phyloP scores from a whole-genome alignment of 2,329 filamentous ascomycete genomes.

The Colletotrichum echinochloae region DNA sequence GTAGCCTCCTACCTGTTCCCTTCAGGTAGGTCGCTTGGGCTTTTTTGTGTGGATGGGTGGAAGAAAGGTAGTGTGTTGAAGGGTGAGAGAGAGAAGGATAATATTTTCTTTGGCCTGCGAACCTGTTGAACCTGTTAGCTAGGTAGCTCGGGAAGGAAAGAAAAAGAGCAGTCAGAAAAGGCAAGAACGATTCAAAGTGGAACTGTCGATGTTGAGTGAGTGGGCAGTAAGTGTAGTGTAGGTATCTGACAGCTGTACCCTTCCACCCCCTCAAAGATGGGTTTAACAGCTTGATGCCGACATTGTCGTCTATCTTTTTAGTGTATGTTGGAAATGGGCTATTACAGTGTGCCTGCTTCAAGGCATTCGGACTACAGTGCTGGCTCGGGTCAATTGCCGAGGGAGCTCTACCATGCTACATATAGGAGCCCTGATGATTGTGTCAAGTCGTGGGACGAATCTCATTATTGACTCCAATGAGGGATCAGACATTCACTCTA shows the following conservation, averaged over 20 bases:
- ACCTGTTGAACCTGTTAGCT: too few relatives aligned
- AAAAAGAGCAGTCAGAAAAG: not conserved
- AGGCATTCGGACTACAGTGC: too few relatives aligned
- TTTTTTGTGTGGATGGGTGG: not conserved
- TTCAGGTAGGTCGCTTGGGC: not conserved
- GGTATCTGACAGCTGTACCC: too few relatives aligned
- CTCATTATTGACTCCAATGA: not conserved
- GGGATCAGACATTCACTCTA: not conserved
- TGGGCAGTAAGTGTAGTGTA: not conserved
- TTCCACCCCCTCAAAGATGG: not conserved
- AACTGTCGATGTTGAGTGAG: not conserved
- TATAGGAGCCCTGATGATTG: not conserved
- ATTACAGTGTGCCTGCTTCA: not conserved
- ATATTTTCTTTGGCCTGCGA: not conserved
- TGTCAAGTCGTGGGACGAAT: too few relatives aligned
- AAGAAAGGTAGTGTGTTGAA: not conserved
- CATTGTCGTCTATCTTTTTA: too few relatives aligned
- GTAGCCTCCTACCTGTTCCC: not conserved
- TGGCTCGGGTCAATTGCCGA: not conserved
- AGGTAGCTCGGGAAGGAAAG: too few relatives aligned
- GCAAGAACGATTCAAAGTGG: not conserved
- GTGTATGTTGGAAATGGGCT: not conserved
- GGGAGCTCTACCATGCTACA: not conserved
- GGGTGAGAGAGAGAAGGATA: not conserved
- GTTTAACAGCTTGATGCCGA: not conserved